A percentile compares a stretch with the other conserved stretches of the same genome.
Evolutionary conservation across 2,329 filamentous ascomycete species (phyloP).

Genomic region (Hypoxylon sp.): DNA sequence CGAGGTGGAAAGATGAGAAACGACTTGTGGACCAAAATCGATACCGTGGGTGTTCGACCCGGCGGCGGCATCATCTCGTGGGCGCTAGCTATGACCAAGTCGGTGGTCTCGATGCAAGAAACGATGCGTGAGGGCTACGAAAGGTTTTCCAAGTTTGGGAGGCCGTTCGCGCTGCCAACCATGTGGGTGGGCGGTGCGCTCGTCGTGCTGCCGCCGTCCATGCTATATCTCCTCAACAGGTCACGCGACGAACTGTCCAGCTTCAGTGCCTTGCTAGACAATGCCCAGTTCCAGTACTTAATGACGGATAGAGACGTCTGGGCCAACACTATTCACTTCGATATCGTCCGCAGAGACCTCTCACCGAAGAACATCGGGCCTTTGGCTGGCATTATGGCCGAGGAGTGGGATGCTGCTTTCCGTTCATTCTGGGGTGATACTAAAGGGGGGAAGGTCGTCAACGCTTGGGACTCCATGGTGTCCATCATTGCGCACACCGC

Average conservation of each 20-base stretch:
- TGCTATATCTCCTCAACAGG: conserved; percentile 1
- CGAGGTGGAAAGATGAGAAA: too few species aligned
- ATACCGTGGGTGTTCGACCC: not conserved
- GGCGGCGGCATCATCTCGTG: not conserved
- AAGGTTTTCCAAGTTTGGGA: not conserved
- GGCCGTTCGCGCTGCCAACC: conserved; percentile 19
- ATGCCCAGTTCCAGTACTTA: conserved; percentile 2
- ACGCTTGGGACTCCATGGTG: conserved; percentile 7
- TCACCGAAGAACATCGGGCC: not conserved
- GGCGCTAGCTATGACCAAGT: not conserved
- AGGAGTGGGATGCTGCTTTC: not conserved
- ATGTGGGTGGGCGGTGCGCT: conserved; percentile 17
- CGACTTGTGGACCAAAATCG: conserved; percentile 1
- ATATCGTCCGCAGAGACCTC: conserved; percentile 6
- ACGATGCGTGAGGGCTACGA: not conserved
- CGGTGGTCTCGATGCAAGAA: not conserved
- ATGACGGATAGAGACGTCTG: conserved; percentile 1
- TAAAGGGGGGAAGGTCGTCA: conserved; percentile 2
- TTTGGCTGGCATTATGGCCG: not conserved
- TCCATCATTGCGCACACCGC: conserved; percentile 1
- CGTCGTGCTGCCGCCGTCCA: conserved; percentile 15
- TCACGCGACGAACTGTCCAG: not conserved
- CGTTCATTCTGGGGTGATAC: not conserved
- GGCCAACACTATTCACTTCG: conserved; percentile 15
- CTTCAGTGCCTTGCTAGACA: conserved; percentile 4